Conservation (phyloP, 2,329 filamentous ascomycete genomes). For the Pseudocercospora musae region DNA sequence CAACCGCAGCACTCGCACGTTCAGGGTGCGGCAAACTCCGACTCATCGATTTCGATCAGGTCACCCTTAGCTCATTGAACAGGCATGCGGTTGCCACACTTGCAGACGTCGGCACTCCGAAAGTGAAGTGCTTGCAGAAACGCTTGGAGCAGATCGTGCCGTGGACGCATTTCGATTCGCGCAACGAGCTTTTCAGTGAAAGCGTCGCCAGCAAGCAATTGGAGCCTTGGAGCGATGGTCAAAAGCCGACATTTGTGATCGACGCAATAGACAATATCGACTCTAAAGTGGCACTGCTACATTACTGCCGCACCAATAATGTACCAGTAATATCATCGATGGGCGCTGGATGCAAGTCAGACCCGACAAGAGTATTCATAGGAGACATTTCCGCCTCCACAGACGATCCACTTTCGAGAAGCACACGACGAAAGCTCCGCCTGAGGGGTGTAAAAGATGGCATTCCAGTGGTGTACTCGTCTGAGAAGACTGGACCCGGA, state of each 20-base stretch:
- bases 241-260: conserved; percentile 79
- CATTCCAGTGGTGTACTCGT: conserved; percentile 89
- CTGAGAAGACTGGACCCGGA: conserved; percentile 82
- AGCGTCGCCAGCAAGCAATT: conserved; percentile 65
- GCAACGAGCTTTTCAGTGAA: conserved; percentile 77
- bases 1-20: conserved; percentile 76
- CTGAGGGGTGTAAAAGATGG: conserved; percentile 73
- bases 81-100: conserved; percentile 93
- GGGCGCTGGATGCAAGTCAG: conserved; percentile 93
- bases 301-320: conserved; percentile 76
- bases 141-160: conserved; percentile 82
- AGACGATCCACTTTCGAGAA: conserved; percentile 83
- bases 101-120: conserved; percentile 87
- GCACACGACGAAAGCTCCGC: conserved; percentile 76
- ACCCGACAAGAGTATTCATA: conserved; percentile 77
- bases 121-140: conserved; percentile 79
- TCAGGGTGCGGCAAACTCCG: conserved; percentile 86
- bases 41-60: conserved; percentile 95
- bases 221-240: conserved; percentile 59
- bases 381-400: conserved; percentile 86
- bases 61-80: conserved; percentile 90
- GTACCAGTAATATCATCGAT: conserved; percentile 89
- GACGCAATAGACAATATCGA: conserved; percentile 99
- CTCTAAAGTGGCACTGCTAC: conserved; percentile 85
- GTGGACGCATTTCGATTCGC: conserved; percentile 86